A percentile compares a stretch with the other conserved stretches of the same genome.
These are phyloP conservation scores for Tolypocladium sp. DNA, from an alignment of 2,329 filamentous ascomycete genomes.

Conservation along the genomic window DNA sequence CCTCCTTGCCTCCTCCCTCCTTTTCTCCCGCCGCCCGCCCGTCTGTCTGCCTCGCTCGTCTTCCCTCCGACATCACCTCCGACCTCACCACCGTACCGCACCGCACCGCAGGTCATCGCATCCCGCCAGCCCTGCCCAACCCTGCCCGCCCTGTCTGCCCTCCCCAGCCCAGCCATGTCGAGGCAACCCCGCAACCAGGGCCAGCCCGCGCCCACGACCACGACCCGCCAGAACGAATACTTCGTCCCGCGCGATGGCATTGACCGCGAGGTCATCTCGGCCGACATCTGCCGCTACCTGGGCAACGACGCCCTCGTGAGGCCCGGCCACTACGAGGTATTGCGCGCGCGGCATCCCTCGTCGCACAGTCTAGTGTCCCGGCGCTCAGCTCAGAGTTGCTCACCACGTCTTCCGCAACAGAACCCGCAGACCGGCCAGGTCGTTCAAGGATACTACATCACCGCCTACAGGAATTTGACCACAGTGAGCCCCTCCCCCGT, in stretches of 20 bases:
- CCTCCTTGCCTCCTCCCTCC: constrained; percentile 7
- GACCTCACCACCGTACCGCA: constrained; percentile 7
- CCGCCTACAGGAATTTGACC: constrained; percentile 69
- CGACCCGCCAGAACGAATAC: constrained; percentile 62
- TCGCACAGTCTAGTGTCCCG: background rate
- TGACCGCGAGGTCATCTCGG: constrained; percentile 74
- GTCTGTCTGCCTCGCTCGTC: constrained; percentile 6
- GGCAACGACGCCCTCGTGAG: constrained; percentile 75
- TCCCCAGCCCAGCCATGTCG: constrained; percentile 21
- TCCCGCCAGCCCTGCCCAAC: background rate
- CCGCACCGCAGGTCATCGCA: background rate
- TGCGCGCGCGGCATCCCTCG: background rate
- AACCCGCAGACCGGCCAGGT: constrained; percentile 48
- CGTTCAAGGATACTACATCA: constrained; percentile 67
- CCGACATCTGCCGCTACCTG: constrained; percentile 76
- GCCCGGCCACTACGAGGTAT: constrained; percentile 65
- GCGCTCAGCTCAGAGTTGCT: background rate
- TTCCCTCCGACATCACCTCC: constrained; percentile 3
- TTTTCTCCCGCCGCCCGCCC: constrained; percentile 8
- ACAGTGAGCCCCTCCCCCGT: constrained; percentile 46
- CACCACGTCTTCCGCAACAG: constrained; percentile 18
- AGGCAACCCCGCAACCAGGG: constrained; percentile 28
- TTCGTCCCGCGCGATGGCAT: constrained; percentile 75
- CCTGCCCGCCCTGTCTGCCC: constrained; percentile 1
- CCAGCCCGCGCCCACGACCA: constrained; percentile 23